These are phyloP conservation scores for Nakazawaea pomicola DNA, from an alignment of 805 yeast species.

Conservation along the genomic window DNA sequence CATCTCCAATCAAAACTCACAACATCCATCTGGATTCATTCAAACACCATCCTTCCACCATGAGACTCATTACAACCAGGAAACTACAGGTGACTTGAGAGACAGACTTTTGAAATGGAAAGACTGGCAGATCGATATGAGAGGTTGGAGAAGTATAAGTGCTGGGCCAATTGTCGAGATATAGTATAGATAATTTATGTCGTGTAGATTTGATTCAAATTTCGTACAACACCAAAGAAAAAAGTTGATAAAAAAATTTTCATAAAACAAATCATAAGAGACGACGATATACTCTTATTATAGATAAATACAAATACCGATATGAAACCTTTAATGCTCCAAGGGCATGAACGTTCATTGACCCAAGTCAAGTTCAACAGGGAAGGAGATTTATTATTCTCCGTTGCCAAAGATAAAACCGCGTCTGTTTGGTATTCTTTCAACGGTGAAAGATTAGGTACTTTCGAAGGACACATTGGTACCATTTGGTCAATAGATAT, in stretches of 20 bases:
- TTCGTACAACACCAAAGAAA: background rate
- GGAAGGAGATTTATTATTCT: conserved; percentile 90
- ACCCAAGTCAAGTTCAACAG: conserved; percentile 94
- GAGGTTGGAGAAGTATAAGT: conserved; percentile 70
- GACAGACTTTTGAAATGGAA: conserved; percentile 69
- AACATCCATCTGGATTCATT: conserved; percentile 2
- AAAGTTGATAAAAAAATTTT: background rate
- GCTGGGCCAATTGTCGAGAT: conserved; percentile 55
- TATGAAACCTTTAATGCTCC: conserved; percentile 68
- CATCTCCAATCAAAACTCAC: background rate
- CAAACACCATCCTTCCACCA: conserved; percentile 11
- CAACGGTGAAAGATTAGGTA: conserved; percentile 96
- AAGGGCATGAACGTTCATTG: conserved; percentile 97
- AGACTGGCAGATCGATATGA: conserved; percentile 85
- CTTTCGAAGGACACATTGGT: conserved; percentile 86
- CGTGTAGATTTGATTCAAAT: conserved; percentile 3
- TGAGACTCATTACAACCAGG: background rate
- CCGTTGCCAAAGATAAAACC: conserved; percentile 86
- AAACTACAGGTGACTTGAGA: conserved; percentile 47
- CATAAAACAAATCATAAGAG: background rate
- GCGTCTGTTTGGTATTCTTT: conserved; percentile 92
- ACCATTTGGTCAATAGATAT: conserved; percentile 93
- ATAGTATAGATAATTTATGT: no score
- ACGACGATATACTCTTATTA: background rate
- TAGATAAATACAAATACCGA: conserved; percentile 8